Base-by-base conservation (phyloP, 73 alveolate species). In the Stentor roeselii region DNA sequence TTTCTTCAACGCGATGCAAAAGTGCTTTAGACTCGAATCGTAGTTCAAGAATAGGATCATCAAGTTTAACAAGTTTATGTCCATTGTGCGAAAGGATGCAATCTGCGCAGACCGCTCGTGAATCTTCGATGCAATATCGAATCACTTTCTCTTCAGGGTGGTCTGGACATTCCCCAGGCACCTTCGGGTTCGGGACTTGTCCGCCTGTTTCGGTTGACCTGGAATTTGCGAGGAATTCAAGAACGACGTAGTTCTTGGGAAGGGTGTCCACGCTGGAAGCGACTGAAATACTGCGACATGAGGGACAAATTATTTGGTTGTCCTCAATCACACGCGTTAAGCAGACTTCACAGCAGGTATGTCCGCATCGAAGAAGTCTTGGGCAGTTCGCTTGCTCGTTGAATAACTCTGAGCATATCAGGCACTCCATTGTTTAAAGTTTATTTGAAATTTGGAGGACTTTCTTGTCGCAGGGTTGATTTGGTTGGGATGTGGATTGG, bases 281-380 rank as follows among this genome's bases (percentile, higher is more conserved):
- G 32, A 41, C 84, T 76, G 84, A 39, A 39, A 76, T 76, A 39
- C 37, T 41, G 34, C 96, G 76, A 78, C 94, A 88, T 14, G 90
- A 86, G 36, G 94, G 94, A 61, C 96, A 91, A 40, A 67, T 60
- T 42, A 89, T 59, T 42, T 88, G 82, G 39, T 88, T 90, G 58
- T 90, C 76, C n/a, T 90, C 87, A 34, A 87, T 90, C 14, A 90
- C 84, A 41, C 87, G 91, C 3, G 82, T 82, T 32, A 90, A 80
- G 88, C 96, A 90, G 37, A 87, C 93, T 77, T 90, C 96, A 39
- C 96, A 90, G 78, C 89, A 88, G 3, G 96, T 90, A 78, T 90
- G 96, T 3, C 96, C 96, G 67, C 96, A 90, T 3, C 50, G 76
- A 27, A 90, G 86, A 75, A 83, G 76, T 15, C 96, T 41, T n/a